Base-by-base conservation (phyloP, 2,329 filamentous ascomycete genomes). In the Orbilia javanica region DNA sequence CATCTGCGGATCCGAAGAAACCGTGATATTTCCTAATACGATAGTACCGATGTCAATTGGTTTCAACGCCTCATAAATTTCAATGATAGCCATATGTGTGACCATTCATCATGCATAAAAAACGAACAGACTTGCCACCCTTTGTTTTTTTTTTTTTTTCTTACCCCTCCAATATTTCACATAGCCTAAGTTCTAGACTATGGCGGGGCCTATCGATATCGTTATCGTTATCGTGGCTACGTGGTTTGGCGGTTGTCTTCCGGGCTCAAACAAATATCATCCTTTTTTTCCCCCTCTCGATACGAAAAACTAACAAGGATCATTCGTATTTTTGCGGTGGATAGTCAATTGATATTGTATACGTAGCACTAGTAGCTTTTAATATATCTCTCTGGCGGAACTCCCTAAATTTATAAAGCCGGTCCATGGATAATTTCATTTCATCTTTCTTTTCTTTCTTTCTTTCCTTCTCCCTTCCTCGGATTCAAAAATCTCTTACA, bases 51-150 rank as follows among this genome's bases (percentile, higher is more conserved):
- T 11, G 31, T 31, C 20, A 11, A 13, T 15, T 7, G 7, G 29
- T 31, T 31, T n/a, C n/a, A n/a, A 60, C 55, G 34, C 34, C 55
- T 42, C 55, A 27, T 2, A 42, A 39, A 13, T 25, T 18, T 27
- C 46, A n/a, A 44, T 20, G 34, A 4, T 3, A 39, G 13, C 29
- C 15, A 27, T 8, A 5, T 60, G 34, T 22, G 31, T 39, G 34
- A 15, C 34, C 11, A 60, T 60, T 60, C 55, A 57, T 8, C 52
- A 57, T 57, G 52, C 52, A 57, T 36, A 20, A 29, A 29, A 20
- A 29, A 57, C 13, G 1, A 13, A 36, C 20, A 22, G 10, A 36
- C 39, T 57, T 60, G 55, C 55, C 55, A 39, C 55, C 10, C 20
- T 27, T 22, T n/a, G n/a, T n/a, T n/a, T n/a, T n/a, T n/a, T n/a